Evolutionary conservation across 768 basidiomycete genomes (phyloP).

Genomic region (Boletus tomentosulus): DNA sequence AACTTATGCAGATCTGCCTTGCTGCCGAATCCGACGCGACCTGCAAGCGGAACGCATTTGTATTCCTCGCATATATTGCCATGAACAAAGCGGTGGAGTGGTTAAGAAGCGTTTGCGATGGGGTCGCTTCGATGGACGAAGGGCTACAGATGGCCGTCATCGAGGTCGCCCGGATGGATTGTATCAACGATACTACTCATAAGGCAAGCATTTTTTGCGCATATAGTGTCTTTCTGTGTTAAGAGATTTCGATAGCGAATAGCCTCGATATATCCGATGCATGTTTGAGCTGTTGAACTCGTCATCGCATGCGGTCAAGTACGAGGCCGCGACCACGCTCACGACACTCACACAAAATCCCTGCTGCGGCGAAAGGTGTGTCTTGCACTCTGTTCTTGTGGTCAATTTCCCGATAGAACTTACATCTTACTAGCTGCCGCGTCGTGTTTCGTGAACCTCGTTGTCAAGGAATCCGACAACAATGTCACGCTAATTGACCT

Average conservation of each 20-base stretch:
- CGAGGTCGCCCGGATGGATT: constrained; percentile 88
- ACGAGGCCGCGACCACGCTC: constrained; percentile 93
- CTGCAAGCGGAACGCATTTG: constrained; percentile 96
- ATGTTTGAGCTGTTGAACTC: constrained; percentile 92
- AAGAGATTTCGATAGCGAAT: neutral
- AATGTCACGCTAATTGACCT: constrained; percentile 98
- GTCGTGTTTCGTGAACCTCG: constrained; percentile 79
- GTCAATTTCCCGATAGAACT: constrained; percentile 1
- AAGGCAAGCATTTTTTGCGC: constrained; percentile 48
- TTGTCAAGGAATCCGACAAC: constrained; percentile 95
- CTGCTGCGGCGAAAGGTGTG: constrained; percentile 90
- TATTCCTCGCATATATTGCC: constrained; percentile 82
- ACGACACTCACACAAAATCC: constrained; percentile 93
- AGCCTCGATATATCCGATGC: constrained; percentile 92
- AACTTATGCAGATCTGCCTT: constrained; percentile 94
- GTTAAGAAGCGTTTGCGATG: constrained; percentile 80
- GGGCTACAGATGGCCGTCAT: constrained; percentile 93
- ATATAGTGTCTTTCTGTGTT: neutral
- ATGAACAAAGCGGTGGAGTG: constrained; percentile 92
- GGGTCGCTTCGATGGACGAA: constrained; percentile 80
- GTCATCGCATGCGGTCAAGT: constrained; percentile 90
- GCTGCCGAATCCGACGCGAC: constrained; percentile 94
- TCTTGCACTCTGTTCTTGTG: neutral
- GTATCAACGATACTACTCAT: constrained; percentile 77
- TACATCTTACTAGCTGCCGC: constrained; percentile 66